Percentiles rank a stretch among this genome's conserved stretches.
Conservation (phyloP, 2,329 filamentous ascomycete genomes). For the Fusarium luffae region DNA sequence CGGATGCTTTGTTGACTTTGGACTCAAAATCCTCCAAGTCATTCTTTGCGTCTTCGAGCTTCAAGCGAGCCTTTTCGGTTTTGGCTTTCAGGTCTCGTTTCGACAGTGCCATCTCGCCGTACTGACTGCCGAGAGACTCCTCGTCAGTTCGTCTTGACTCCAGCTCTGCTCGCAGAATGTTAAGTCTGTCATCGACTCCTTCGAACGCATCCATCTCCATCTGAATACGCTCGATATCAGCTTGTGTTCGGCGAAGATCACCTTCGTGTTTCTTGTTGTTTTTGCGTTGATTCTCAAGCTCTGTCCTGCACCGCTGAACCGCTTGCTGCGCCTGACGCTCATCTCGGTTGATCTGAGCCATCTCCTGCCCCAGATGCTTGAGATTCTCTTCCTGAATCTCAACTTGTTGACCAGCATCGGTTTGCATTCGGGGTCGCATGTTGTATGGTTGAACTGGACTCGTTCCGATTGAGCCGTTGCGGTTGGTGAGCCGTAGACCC, state of each 20-base stretch:
- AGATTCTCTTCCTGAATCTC: slow-evolving; percentile 61
- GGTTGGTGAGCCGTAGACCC: slow-evolving; percentile 68
- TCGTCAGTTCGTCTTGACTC: slow-evolving; percentile 62
- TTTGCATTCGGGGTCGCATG: slow-evolving; percentile 78
- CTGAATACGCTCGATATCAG: slow-evolving; percentile 61
- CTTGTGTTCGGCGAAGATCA: slow-evolving; percentile 68
- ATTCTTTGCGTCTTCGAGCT: slow-evolving; percentile 48
- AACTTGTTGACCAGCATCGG: slow-evolving; percentile 77
- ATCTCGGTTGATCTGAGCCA: slow-evolving; percentile 62
- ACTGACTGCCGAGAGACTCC: slow-evolving; percentile 65
- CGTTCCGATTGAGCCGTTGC: slow-evolving; percentile 55
- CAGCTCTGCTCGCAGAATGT: slow-evolving; percentile 68
- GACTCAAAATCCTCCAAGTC: slow-evolving; percentile 56
- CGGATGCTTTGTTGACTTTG: slow-evolving; percentile 65
- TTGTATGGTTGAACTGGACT: slow-evolving; percentile 59
- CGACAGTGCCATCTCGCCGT: slow-evolving; percentile 61
- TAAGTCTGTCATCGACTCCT: slow-evolving; percentile 74
- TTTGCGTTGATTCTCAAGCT: slow-evolving; percentile 57
- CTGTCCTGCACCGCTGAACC: slow-evolving; percentile 60
- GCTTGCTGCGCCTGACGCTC: slow-evolving; percentile 60
- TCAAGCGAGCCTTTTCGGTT: slow-evolving; percentile 55
- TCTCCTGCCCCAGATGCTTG: slow-evolving; percentile 65
- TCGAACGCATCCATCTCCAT: slow-evolving; percentile 74
- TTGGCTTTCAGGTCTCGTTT: slow-evolving; percentile 61
- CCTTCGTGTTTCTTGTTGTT: slow-evolving; percentile 59